Evolutionary conservation across 805 yeast genomes (phyloP).

Genomic region (Wickerhamomyces pijperi): DNA sequence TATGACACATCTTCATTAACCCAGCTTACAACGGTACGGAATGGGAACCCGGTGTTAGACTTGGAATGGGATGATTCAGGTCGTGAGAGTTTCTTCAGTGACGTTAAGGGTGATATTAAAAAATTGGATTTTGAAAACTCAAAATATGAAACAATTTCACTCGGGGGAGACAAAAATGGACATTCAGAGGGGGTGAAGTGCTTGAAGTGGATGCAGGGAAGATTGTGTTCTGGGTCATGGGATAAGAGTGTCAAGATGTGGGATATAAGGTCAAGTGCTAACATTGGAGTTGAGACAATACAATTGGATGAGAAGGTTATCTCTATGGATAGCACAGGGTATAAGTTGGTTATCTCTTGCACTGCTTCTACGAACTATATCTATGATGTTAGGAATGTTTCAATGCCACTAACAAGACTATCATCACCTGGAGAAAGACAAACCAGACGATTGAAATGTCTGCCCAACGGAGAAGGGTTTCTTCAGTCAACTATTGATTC

Average conservation of each 20-base stretch:
- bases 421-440: constrained; percentile 62
- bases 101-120: constrained; percentile 42
- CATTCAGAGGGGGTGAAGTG: constrained; percentile 32
- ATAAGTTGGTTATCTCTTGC: constrained; percentile 29
- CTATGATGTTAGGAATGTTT: constrained; percentile 41
- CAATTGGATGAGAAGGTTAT: constrained; percentile 40
- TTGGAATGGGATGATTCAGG: constrained; percentile 13
- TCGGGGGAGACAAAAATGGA: neutral
- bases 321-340: constrained; percentile 44
- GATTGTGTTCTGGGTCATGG: constrained; percentile 51
- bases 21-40: constrained; percentile 16
- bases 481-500: constrained; percentile 75
- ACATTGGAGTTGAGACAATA: neutral
- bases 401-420: constrained; percentile 34
- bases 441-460: constrained; percentile 41
- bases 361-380: constrained; percentile 40
- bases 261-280: constrained; percentile 4
- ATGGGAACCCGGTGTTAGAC: constrained; percentile 11
- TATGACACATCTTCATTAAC: constrained; percentile 25
- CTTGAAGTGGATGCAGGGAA: constrained; percentile 12
- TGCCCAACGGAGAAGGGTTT: constrained; percentile 47
- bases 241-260: constrained; percentile 21
- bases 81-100: constrained; percentile 31
- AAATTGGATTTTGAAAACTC: constrained; percentile 40
- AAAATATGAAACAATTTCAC: constrained; percentile 16